Conservation (phyloP, 257 asterid species). For the Ballota nigra region DNA sequence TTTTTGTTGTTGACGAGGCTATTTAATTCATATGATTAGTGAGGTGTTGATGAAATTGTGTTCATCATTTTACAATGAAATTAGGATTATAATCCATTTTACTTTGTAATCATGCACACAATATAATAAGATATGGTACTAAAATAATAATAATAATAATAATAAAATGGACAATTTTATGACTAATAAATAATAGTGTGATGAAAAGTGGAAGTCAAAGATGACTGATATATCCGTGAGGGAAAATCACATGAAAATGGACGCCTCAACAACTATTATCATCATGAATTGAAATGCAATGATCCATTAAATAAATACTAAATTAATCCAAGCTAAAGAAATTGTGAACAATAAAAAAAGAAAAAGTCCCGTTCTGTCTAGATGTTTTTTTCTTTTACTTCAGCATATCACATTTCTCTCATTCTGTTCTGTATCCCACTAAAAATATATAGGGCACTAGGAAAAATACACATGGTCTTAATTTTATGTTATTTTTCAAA, state of each 20-base stretch:
- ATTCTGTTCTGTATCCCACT: too few relatives aligned
- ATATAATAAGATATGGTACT: too few relatives aligned
- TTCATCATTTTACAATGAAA: not conserved
- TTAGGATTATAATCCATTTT: not conserved
- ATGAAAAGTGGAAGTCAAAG: not conserved
- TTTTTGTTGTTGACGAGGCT: not conserved
- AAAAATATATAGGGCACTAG: not conserved
- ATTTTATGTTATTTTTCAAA: too few relatives aligned
- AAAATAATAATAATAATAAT: too few relatives aligned
- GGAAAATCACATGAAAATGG: slow-evolving; percentile 26
- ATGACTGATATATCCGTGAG: not conserved
- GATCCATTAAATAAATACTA: not conserved
- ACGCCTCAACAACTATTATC: slow-evolving; percentile 16
- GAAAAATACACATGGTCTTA: not conserved
- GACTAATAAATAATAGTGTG: not conserved
- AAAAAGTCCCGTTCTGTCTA: not conserved
- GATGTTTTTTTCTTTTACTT: not conserved
- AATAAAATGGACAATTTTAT: not conserved
- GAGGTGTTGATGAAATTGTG: too few relatives aligned
- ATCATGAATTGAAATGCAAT: slow-evolving; percentile 6
- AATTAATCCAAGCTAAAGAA: not conserved
- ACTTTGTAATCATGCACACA: not conserved
- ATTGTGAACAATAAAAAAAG: not conserved
- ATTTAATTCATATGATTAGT: too few relatives aligned
- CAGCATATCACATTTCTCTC: too few relatives aligned